phyloP scores from a whole-genome alignment of 176 grass and related monocot species.

The Thinopyrum elongatum region DNA sequence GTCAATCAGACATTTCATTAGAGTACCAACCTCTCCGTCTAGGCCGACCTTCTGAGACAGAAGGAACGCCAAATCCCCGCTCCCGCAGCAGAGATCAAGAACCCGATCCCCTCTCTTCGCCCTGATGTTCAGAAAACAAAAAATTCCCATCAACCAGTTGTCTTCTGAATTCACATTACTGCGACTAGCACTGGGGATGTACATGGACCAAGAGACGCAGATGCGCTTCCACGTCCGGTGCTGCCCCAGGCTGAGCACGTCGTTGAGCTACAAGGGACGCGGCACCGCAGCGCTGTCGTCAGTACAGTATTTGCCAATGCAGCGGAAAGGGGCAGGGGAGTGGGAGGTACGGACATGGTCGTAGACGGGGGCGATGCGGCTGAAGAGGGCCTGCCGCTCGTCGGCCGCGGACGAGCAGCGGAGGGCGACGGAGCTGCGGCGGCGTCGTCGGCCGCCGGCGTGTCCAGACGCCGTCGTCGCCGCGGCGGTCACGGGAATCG shows the following conservation, averaged over 20 bases:
- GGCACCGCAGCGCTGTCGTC: background rate
- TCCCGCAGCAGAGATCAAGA: slow-evolving; percentile 97
- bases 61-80: slow-evolving; percentile 82
- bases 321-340: background rate
- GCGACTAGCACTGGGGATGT: background rate
- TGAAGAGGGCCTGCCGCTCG: slow-evolving; percentile 73
- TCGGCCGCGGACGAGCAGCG: slow-evolving; percentile 31
- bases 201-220: slow-evolving; percentile 88
- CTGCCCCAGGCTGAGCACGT: slow-evolving; percentile 79
- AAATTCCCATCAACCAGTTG: background rate
- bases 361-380: slow-evolving; percentile 83
- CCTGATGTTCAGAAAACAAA: slow-evolving; percentile 29
- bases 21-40: slow-evolving; percentile 64
- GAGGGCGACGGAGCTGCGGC: background rate
- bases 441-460: background rate
- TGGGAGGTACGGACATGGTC: slow-evolving; percentile 53
- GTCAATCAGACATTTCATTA: background rate
- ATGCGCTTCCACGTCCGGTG: slow-evolving; percentile 92
- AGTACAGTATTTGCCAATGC: background rate
- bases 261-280: slow-evolving; percentile 66
- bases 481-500: background rate
- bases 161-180: background rate
- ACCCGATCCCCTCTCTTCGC: slow-evolving; percentile 69
- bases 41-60: slow-evolving; percentile 80
- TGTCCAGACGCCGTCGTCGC: background rate